A percentile compares a stretch with the other conserved stretches of the same genome.
Conservation (phyloP, 164 flowering plant species). For the Cinnamomum micranthum region DNA sequence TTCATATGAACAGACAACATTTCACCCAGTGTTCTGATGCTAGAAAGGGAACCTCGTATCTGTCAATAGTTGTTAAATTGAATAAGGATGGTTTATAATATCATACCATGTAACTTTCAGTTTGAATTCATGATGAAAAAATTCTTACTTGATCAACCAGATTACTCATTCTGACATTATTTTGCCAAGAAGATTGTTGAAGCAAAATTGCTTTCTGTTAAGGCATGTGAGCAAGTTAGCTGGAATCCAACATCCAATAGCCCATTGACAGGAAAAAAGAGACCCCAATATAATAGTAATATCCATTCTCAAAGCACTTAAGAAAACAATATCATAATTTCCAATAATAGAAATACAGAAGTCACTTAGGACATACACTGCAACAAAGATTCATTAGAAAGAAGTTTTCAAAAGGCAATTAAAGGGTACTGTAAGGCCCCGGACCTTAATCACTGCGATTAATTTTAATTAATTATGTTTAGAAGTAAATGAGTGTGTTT, state of each 20-base stretch:
- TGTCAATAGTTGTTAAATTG: conserved; percentile 23
- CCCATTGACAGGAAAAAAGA: not conserved
- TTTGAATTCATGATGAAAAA: not conserved
- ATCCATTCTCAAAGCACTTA: not conserved
- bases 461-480: too few species aligned
- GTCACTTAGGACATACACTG: not conserved
- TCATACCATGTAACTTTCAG: not conserved
- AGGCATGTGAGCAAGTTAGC: conserved; percentile 17
- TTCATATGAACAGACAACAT: conserved; percentile 68
- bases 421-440: too few species aligned
- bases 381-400: not conserved
- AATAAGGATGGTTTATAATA: not conserved
- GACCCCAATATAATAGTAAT: not conserved
- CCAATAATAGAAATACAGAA: too few species aligned
- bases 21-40: conserved; percentile 71
- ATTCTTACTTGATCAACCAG: conserved; percentile 82
- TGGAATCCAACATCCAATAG: not conserved
- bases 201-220: conserved; percentile 79
- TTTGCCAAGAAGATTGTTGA: conserved; percentile 97
- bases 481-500: too few species aligned
- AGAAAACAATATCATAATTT: not conserved
- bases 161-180: conserved; percentile 77
- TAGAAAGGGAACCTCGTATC: conserved; percentile 91
- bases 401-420: not conserved
- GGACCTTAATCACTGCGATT: too few species aligned